phyloP scores from a whole-genome alignment of 768 basidiomycete species.

The Amanita inopinata region DNA sequence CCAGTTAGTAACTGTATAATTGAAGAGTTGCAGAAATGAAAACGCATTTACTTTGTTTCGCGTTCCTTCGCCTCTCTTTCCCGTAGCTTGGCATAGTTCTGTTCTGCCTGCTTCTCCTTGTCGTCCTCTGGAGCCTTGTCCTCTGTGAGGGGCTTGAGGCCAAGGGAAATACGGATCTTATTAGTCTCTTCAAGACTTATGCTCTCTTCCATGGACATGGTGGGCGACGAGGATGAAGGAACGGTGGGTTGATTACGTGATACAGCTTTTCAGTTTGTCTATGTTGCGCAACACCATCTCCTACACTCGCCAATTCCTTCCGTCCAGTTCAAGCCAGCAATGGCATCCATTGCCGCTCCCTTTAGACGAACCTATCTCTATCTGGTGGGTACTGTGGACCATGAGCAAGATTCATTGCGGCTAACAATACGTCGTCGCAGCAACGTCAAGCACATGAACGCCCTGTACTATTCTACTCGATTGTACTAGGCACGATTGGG shows the following conservation, averaged over 20 bases:
- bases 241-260: constrained; percentile 16
- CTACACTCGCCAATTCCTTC: not conserved
- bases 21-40: constrained; percentile 13
- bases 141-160: constrained; percentile 88
- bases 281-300: not conserved
- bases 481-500: constrained; percentile 63
- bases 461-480: constrained; percentile 85
- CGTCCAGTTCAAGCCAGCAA: constrained; percentile 13
- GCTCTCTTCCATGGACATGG: constrained; percentile 73
- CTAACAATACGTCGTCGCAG: constrained; percentile 29
- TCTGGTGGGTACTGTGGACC: constrained; percentile 24
- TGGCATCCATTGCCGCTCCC: constrained; percentile 35
- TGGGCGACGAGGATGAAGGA: constrained; percentile 13
- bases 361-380: constrained; percentile 46
- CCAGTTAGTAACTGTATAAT: constrained; percentile 17
- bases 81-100: constrained; percentile 71
- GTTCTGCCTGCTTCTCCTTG: constrained; percentile 77
- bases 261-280: constrained; percentile 7
- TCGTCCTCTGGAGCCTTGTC: constrained; percentile 61
- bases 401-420: not conserved
- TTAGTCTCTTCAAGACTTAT: constrained; percentile 93
- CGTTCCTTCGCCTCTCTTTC: constrained; percentile 62
- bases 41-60: constrained; percentile 59
- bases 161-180: constrained; percentile 89
- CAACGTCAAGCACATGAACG: constrained; percentile 88